Evolutionary conservation across 257 asterid species (phyloP), one percentile per base, ranked within the genome.

Genomic region (Mentha longifolia): DNA sequence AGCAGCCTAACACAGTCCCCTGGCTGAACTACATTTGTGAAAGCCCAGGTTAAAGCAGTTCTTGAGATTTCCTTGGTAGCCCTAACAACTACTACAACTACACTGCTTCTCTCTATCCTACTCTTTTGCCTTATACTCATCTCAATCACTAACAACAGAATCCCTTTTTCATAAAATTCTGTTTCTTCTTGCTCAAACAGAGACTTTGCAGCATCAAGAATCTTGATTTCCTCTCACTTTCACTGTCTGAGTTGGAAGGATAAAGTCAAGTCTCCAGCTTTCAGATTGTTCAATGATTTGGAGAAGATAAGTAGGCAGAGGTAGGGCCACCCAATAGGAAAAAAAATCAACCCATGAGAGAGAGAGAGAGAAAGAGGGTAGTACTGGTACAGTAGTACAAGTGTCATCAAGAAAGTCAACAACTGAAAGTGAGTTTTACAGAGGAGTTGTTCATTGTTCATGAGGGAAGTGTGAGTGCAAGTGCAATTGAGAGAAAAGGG

Each of bases 31-130:
- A 87, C 95, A 78, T 90, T 87, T 61, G 92, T 88, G 43, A 93
- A 65, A 75, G 96, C 95, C 98, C 98, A 93, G 6, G 72, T 45
- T 52, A 93, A 65, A 81, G 97, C 91, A 77, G 72, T 76, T 82
- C 80, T 88, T 51, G 95, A 81, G 59, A 93, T 81, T 20, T 88
- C 95, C 58, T 75, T 84, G 2, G 85, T 83, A 70, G 86, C 92
- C 79, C 81, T 88, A 12, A 93, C 91, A 49, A 89, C 97, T 72
- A 90, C 96, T 63, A 88, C 73, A 69, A 87, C 85, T 28, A 75
- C 86, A 75, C 80, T 84, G 71, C 81, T 77, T 70, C 75, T 70
- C 14, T 49, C 82, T n/a, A 43, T 57, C 62, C 69, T 70, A 77
- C 86, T 79, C 76, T 69, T 86, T 66, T 83, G 84, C 79, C 78